These are phyloP conservation scores for Diaporthe amygdali DNA, from an alignment of 2,329 filamentous ascomycete species.

Conservation along the genomic window DNA sequence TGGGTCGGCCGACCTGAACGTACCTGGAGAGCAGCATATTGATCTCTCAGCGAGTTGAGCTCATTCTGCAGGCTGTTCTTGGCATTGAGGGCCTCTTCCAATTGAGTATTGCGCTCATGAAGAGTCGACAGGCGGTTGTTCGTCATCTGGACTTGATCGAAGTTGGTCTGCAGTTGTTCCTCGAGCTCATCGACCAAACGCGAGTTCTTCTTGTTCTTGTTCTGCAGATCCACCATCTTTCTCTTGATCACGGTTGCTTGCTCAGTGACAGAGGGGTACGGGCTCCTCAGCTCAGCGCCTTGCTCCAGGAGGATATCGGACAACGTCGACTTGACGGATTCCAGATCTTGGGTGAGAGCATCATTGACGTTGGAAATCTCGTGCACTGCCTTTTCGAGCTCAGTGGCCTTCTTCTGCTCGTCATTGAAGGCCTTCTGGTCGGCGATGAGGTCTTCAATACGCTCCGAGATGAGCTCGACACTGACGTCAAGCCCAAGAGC, in stretches of 20 bases:
- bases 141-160: slow-evolving; percentile 86
- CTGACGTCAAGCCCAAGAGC: slow-evolving; percentile 67
- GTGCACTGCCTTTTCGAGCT: slow-evolving; percentile 59
- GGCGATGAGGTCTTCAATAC: slow-evolving; percentile 61
- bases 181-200: slow-evolving; percentile 94
- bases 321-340: slow-evolving; percentile 61
- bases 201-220: slow-evolving; percentile 86
- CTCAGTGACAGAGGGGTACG: slow-evolving; percentile 55
- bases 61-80: slow-evolving; percentile 69
- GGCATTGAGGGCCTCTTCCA: slow-evolving; percentile 78
- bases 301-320: slow-evolving; percentile 59
- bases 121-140: slow-evolving; percentile 86
- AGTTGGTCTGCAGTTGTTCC: slow-evolving; percentile 93
- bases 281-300: slow-evolving; percentile 46
- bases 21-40: slow-evolving; percentile 81
- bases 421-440: slow-evolving; percentile 64
- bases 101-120: slow-evolving; percentile 74
- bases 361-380: slow-evolving; percentile 65
- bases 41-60: slow-evolving; percentile 69
- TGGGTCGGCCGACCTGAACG: slow-evolving; percentile 35
- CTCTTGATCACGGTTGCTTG: slow-evolving; percentile 68
- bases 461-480: slow-evolving; percentile 69
- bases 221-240: slow-evolving; percentile 67
- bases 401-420: slow-evolving; percentile 63
- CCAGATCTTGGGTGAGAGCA: slow-evolving; percentile 65